Evolutionary conservation across 768 basidiomycete genomes (phyloP), one percentile per base, ranked within the genome.

Genomic region (Lanmaoa rubissima): DNA sequence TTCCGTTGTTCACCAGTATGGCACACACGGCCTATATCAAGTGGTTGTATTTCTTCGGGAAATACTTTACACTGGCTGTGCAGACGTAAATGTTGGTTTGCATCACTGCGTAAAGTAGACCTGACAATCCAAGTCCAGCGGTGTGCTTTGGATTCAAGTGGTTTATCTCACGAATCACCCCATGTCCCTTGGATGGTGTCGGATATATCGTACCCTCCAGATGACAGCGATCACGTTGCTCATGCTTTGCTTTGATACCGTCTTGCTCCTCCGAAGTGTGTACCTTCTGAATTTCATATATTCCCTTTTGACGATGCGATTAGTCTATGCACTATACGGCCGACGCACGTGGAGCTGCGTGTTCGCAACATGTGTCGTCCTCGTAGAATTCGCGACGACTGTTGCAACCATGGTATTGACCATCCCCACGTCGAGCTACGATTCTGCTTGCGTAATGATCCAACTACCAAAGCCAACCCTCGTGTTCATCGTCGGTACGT

Each of bases 11-110:
- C 31, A 21, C 26, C 32, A 69, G 69, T 13, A 62, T 65, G 55
- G 42, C 69, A 9, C 8, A 7, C 4, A 51, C 8, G 10, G 58
- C 65, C 2, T 46, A 51, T 28, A 32, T 65, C 41, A 70, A 71
- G 45, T 70, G 67, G 69, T 10, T 71, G n/a, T 70, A 63, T 45
- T 24, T 71, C 17, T 60, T 69, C 45, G 56, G 55, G 5, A 71
- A 56, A 50, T 71, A 65, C 19, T 51, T 58, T 34, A 57, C 51
- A 6, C 12, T 71, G 12, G n/a, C 12, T 3, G 1, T 54, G 4
- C 69, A 67, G 35, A 61, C 55, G 69, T 67, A 40, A 56, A 14
- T 45, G 9, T 19, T 14, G 1, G 9, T 46, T 31, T 16, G 17
- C 14, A 46, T 44, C 19, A 5, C 13, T 8, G 17, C 31, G 1